A percentile compares a stretch with the other conserved stretches of the same genome.
Conservation (phyloP, 192 early-diverging fungal species). For the Geranomyces variabilis region DNA sequence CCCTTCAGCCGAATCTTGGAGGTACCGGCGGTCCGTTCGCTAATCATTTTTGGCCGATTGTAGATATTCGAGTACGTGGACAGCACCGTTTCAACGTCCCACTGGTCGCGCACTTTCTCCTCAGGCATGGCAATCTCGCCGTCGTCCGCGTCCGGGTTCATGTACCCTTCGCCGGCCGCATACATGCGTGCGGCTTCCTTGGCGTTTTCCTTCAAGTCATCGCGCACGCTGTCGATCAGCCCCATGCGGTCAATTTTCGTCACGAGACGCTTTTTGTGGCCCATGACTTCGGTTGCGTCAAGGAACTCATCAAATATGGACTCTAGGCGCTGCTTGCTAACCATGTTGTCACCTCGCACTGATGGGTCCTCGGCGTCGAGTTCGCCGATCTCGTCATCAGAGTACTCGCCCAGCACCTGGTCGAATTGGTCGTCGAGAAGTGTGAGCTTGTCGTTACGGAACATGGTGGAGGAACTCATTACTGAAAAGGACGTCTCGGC, state of each 20-base stretch:
- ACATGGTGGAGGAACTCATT: slow-evolving; percentile 93
- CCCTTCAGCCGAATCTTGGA: slow-evolving; percentile 36
- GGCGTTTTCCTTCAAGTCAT: slow-evolving; percentile 43
- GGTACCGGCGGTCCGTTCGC: slow-evolving; percentile 46
- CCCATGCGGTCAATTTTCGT: slow-evolving; percentile 34
- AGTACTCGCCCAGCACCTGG: slow-evolving; percentile 57
- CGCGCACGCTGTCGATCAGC: slow-evolving; percentile 47
- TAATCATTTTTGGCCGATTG: slow-evolving; percentile 86
- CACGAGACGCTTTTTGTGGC: slow-evolving; percentile 36
- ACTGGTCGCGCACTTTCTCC: slow-evolving; percentile 60
- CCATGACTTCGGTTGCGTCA: slow-evolving; percentile 47
- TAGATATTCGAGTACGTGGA: slow-evolving; percentile 93
- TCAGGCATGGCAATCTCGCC: slow-evolving; percentile 50
- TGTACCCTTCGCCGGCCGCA: slow-evolving; percentile 59
- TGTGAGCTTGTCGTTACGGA: slow-evolving; percentile 86
- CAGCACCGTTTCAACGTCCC: slow-evolving; percentile 93
- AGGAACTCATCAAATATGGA: slow-evolving; percentile 49
- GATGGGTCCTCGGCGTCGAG: slow-evolving; percentile 43
- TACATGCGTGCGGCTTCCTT: slow-evolving; percentile 68
- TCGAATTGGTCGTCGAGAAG: slow-evolving; percentile 95
- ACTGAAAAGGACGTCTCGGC: slow-evolving; percentile 64
- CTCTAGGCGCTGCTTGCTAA: slow-evolving; percentile 15
- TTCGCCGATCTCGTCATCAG: slow-evolving; percentile 53
- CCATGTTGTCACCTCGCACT: slow-evolving; percentile 34
- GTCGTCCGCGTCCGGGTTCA: slow-evolving; percentile 55